A percentile compares a stretch with the other conserved stretches of the same genome.
Conservation (phyloP, 176 grass and related monocot genomes). For the Miscanthus lutarioriparius region DNA sequence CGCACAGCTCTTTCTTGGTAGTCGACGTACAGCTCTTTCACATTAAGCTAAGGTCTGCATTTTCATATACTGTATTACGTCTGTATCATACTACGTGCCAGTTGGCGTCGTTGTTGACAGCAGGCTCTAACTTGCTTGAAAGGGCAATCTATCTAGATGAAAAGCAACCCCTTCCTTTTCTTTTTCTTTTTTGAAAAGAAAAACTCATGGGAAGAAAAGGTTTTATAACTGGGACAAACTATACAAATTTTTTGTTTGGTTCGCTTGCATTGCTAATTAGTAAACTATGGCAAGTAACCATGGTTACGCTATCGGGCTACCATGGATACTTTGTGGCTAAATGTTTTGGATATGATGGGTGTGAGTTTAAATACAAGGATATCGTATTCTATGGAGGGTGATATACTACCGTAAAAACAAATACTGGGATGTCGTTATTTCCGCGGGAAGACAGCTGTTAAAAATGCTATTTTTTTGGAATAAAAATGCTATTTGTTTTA, state of each 20-base stretch:
- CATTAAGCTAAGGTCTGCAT: not conserved
- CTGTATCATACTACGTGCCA: not conserved
- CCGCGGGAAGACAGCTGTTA: no score
- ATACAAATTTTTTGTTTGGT: not conserved
- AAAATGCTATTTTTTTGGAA: no score
- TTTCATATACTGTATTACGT: not conserved
- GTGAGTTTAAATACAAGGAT: not conserved
- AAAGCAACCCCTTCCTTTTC: not conserved
- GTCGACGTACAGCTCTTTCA: not conserved
- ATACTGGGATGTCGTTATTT: no score
- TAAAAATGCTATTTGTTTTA: no score
- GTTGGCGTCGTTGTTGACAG: conserved; percentile 11
- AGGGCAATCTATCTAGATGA: not conserved
- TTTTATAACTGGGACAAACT: not conserved
- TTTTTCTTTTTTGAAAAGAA: not conserved
- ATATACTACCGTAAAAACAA: not conserved
- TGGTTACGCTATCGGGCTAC: not conserved
- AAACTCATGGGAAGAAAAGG: not conserved
- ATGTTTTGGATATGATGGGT: not conserved
- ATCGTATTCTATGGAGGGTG: no score
- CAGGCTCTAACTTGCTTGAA: conserved; percentile 18
- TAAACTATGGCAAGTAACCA: not conserved
- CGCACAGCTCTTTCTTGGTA: not conserved
- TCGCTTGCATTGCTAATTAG: not conserved
- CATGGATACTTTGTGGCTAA: not conserved